Base-by-base conservation (phyloP, 106 monocot species). In the Acorus gramineus region DNA sequence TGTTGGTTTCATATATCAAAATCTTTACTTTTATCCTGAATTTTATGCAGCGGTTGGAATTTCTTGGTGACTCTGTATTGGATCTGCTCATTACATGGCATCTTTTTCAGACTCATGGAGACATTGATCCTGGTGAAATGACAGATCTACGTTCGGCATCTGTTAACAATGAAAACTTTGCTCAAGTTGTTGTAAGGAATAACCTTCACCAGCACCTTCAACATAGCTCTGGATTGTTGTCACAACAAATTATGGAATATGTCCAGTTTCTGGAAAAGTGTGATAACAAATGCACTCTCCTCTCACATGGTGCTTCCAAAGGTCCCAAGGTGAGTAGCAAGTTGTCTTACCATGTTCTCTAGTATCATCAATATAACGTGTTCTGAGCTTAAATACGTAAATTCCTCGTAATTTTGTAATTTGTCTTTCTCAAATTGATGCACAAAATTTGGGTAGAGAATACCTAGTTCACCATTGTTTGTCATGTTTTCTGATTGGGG, bases 151-250 rank as follows among this genome's bases (percentile, higher is more conserved):
- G 98, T 10, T 92, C 98, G 6, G 92, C 83, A 45, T 85, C 85
- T 28, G 92, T 98, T 64, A 92, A 76, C 67, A 98, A 98, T 67
- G 88, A 88, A 61, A 92, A 69, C 56, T 98, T 98, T 78, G 91
- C 90, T 67, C 76, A 66, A 75, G 74, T 81, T 68, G 85, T 88
- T 43, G 77, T 88, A 44, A 88, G 62, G 50, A 77, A 98, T 69
- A 92, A 92, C 53, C 50, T 92, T 56, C 85, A 98, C 6, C 55
- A 69, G 2, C 78, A 88, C 78, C 82, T 98, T 77, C 85, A 85
- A 44, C 87, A 88, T 72, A 68, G 70, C 59, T 98, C 96, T 66
- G 82, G 53, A 42, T 59, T 85, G 42, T 83, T 98, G 47, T 66
- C 69, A 12, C 76, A 85, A 53, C 87, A 91, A 75, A 81, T 98